These are phyloP conservation scores for Aspergillus oerlinghausenensis DNA, from an alignment of 2,329 filamentous ascomycete genomes.

Conservation along the genomic window DNA sequence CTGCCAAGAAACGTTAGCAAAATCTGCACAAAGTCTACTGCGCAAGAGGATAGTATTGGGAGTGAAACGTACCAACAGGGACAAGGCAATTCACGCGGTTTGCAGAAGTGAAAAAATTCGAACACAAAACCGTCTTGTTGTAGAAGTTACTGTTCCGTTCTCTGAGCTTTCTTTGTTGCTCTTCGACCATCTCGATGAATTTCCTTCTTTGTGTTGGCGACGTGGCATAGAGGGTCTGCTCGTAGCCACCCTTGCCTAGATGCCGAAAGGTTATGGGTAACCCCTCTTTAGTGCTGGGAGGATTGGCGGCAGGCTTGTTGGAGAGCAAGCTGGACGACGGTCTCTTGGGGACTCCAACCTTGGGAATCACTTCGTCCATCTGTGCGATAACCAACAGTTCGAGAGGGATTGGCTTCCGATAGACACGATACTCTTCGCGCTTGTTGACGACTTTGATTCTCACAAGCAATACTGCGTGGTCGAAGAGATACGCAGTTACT, in stretches of 20 bases:
- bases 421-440: conserved; percentile 89
- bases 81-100: conserved; percentile 94
- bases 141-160: conserved; percentile 67
- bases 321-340: conserved; percentile 80
- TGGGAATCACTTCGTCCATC: conserved; percentile 93
- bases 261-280: conserved; percentile 96
- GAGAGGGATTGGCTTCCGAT: conserved; percentile 88
- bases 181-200: conserved; percentile 94
- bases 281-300: conserved; percentile 61
- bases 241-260: conserved; percentile 92
- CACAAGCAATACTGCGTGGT: conserved; percentile 89
- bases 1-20: conserved; percentile 42
- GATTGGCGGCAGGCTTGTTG: conserved; percentile 49
- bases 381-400: conserved; percentile 90
- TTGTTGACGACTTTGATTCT: conserved; percentile 90
- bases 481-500: conserved; percentile 92
- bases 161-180: conserved; percentile 79
- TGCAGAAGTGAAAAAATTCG: conserved; percentile 82
- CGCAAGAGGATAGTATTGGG: not conserved
- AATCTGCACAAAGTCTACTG: not conserved
- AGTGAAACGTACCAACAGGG: conserved; percentile 66
- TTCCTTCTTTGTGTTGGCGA: conserved; percentile 86
- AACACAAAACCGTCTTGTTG: conserved; percentile 65
- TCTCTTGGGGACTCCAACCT: conserved; percentile 72
- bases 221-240: conserved; percentile 80